These are phyloP conservation scores for Pichia phayaonensis DNA, from an alignment of 805 yeast species.

Conservation along the genomic window DNA sequence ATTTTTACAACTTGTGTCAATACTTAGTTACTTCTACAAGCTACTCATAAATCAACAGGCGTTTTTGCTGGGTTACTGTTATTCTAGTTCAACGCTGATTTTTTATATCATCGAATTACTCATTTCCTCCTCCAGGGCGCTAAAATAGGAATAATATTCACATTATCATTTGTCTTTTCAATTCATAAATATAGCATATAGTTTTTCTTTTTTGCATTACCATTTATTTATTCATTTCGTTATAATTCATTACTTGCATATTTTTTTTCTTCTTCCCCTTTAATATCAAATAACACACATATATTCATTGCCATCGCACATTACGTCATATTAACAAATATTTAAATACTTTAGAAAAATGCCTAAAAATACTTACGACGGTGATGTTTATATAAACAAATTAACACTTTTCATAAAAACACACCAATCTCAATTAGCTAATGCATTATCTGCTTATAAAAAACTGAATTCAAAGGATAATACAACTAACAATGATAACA, in stretches of 20 bases:
- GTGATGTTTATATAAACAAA: slow-evolving; percentile 50
- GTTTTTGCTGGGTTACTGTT: background rate
- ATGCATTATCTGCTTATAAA: slow-evolving; percentile 48
- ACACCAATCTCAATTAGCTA: slow-evolving; percentile 53
- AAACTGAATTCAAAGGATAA: slow-evolving; percentile 25
- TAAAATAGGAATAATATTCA: too few relatives aligned
- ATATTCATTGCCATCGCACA: background rate
- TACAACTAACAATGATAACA: background rate
- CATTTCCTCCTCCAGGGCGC: background rate
- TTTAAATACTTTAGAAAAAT: background rate
- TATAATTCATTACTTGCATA: background rate
- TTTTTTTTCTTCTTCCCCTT: background rate
- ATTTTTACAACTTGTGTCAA: background rate
- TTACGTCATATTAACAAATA: background rate
- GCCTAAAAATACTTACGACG: slow-evolving; percentile 36
- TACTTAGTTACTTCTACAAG: background rate
- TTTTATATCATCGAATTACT: background rate
- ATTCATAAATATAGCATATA: background rate
- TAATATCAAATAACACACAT: too few relatives aligned
- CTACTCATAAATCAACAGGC: too few relatives aligned
- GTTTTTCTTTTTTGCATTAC: background rate
- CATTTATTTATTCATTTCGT: background rate
- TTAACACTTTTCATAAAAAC: slow-evolving; percentile 45
- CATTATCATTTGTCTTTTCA: background rate
- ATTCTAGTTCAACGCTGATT: background rate